Conservation (phyloP, 2,329 filamentous ascomycete genomes). For the Arthrobotrys entomopaga region DNA sequence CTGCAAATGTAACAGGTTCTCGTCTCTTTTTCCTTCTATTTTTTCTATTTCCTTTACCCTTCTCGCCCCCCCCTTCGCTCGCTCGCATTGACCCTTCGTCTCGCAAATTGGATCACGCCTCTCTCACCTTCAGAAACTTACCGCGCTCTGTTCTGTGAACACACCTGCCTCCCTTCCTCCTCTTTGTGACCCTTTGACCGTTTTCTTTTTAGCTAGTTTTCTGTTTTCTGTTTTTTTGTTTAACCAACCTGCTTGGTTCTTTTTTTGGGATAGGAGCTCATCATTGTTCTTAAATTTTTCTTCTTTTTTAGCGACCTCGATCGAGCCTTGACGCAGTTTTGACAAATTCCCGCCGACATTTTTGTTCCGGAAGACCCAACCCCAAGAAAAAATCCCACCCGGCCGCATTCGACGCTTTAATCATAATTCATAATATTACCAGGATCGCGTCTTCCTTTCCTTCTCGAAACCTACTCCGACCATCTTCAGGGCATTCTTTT, state of each 20-base stretch:
- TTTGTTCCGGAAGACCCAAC: conserved; percentile 30
- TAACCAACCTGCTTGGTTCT: conserved; percentile 26
- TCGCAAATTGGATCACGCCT: conserved; percentile 55
- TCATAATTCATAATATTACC: conserved; percentile 8
- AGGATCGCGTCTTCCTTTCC: conserved; percentile 20
- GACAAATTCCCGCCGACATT: conserved; percentile 22
- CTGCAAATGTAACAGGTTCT: conserved; percentile 33
- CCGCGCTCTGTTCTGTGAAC: conserved; percentile 50
- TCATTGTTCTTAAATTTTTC: conserved; percentile 12
- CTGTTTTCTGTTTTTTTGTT: conserved; percentile 15
- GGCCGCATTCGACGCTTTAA: conserved; percentile 35
- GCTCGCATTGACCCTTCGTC: conserved; percentile 55
- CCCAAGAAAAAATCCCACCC: conserved; percentile 30
- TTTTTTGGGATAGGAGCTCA: conserved; percentile 53
- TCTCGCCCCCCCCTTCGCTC: conserved; percentile 37
- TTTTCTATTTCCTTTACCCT: conserved; percentile 10
- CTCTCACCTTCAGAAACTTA: conserved; percentile 50
- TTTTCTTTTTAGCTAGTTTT: conserved; percentile 8
- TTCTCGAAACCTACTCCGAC: neutral
- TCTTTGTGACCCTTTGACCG: conserved; percentile 16
- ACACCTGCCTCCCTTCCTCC: conserved; percentile 45
- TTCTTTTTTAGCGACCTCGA: conserved; percentile 47
- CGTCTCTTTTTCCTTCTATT: conserved; percentile 27
- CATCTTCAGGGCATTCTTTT: neutral
- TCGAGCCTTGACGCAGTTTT: conserved; percentile 38